Evolutionary conservation across 2,329 filamentous ascomycete species (phyloP).

Genomic region (Cytospora chrysosperma): DNA sequence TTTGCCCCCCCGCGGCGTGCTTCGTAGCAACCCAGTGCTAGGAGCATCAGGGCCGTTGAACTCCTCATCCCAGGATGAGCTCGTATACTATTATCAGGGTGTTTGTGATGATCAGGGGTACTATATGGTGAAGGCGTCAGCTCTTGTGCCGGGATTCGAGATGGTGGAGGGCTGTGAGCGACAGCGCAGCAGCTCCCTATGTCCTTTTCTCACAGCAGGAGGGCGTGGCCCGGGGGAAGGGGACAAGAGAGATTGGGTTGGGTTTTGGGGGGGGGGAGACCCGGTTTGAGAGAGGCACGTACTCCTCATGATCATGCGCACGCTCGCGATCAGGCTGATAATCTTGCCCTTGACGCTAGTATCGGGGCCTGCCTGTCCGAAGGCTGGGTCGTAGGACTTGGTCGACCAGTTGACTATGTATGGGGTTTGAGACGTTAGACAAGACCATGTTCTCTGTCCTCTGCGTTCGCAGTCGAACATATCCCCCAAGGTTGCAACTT

Average conservation of each 20-base stretch:
- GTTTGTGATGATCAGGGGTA: constrained; percentile 83
- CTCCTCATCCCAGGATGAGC: constrained; percentile 66
- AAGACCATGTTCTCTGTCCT: neutral
- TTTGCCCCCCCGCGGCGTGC: neutral
- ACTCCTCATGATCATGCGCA: constrained; percentile 93
- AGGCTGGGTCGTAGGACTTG: constrained; percentile 69
- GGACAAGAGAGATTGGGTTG: too few relatives aligned
- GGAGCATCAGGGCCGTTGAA: neutral
- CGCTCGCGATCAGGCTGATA: constrained; percentile 85
- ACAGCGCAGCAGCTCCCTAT: neutral
- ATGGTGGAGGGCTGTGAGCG: neutral
- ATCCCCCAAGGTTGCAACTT: neutral
- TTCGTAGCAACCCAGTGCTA: neutral
- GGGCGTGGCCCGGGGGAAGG: neutral
- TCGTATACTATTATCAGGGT: constrained; percentile 81
- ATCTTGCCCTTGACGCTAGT: constrained; percentile 82
- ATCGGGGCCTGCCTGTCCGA: constrained; percentile 66
- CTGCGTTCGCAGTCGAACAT: neutral
- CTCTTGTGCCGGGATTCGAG: neutral
- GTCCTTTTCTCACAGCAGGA: too few relatives aligned
- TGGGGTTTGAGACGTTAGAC: constrained; percentile 44
- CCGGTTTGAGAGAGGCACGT: constrained; percentile 41
- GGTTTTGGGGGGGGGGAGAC: neutral
- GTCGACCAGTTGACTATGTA: constrained; percentile 80
- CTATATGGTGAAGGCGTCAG: constrained; percentile 42